Base-by-base conservation (phyloP, 768 basidiomycete species). In the Leccinum obscurum region DNA sequence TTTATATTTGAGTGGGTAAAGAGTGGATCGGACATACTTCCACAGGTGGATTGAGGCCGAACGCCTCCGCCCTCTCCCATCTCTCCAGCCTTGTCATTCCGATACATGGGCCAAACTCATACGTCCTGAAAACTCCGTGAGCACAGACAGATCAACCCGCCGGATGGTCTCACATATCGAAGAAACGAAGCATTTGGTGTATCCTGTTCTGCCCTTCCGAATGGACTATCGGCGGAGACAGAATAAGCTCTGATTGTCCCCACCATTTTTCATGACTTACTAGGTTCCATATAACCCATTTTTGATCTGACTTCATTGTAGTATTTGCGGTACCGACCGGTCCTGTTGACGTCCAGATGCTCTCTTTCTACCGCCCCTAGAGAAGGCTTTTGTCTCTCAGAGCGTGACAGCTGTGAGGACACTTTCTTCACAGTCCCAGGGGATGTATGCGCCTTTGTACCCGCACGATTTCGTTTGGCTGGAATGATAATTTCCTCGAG, bases 31-130 rank as follows among this genome's bases (percentile, higher is more conserved):
- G 9, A 59, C 84, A 59, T 65, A 90, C 93, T 80, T 93, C 91
- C 15, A 69, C 62, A 3, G 93, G 94, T 14, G 95, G 95, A 52
- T 87, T 80, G 20, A 97, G 77, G 2, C 93, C 93, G 50, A 95
- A 78, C 10, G 81, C 80, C 28, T 86, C 72, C 0, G 95, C 95
- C 53, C 95, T 81, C 68, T 95, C 84, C 93, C 94, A 98, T 41
- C 95, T 80, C 62, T 95, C 86, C 14, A 96, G 75, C 30, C 95
- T 85, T n/a, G 86, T 83, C 56, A 92, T 81, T 0, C 92, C 90
- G 22, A 88, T 76, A 64, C 88, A 92, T 3, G 92, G 92, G 0
- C 92, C 93, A 68, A 86, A 95, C 64, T 91, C 85, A 58, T 88
- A 89, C 2, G 86, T 83, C 70, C 90, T 92, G 52, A 9, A 26